A percentile compares a stretch with the other conserved stretches of the same genome.
phyloP scores from a whole-genome alignment of 2,329 filamentous ascomycete species.

The Geosmithia morbida region DNA sequence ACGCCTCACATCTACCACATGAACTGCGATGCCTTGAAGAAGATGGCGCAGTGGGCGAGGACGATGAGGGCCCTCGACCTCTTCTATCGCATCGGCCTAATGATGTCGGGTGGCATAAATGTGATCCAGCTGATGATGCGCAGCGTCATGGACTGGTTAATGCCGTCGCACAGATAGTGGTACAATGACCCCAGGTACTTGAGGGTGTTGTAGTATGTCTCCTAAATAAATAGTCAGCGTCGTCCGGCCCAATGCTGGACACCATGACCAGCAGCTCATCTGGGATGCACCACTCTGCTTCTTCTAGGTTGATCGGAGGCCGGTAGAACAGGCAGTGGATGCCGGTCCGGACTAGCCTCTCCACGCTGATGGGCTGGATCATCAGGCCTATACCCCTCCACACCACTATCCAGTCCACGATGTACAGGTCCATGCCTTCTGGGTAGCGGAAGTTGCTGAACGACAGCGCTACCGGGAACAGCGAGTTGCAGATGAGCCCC shows the following conservation, averaged over 20 bases:
- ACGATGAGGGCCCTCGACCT: constrained; percentile 34
- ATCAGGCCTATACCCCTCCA: constrained; percentile 39
- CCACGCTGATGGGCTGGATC: constrained; percentile 17
- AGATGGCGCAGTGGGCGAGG: constrained; percentile 35
- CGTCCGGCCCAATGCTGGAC: constrained; percentile 23
- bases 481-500: constrained; percentile 34
- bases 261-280: constrained; percentile 34
- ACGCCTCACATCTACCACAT: constrained; percentile 38
- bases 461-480: constrained; percentile 35
- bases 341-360: constrained; percentile 21
- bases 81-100: constrained; percentile 6
- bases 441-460: constrained; percentile 35
- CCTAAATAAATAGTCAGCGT: constrained; percentile 26
- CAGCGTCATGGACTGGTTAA: constrained; percentile 27
- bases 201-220: constrained; percentile 29
- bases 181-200: constrained; percentile 38
- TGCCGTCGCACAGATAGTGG: constrained; percentile 25
- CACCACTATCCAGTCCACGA: constrained; percentile 40
- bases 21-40: constrained; percentile 25
- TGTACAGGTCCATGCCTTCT: constrained; percentile 27
- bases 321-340: constrained; percentile 32
- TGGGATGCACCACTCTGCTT: constrained; percentile 25
- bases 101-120: constrained; percentile 18
- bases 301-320: constrained; percentile 30
- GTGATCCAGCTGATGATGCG: constrained; percentile 39